A percentile compares a stretch with the other conserved stretches of the same genome.
Conservation (phyloP, 305 asterid genomes). For the Fraxinus floribunda region DNA sequence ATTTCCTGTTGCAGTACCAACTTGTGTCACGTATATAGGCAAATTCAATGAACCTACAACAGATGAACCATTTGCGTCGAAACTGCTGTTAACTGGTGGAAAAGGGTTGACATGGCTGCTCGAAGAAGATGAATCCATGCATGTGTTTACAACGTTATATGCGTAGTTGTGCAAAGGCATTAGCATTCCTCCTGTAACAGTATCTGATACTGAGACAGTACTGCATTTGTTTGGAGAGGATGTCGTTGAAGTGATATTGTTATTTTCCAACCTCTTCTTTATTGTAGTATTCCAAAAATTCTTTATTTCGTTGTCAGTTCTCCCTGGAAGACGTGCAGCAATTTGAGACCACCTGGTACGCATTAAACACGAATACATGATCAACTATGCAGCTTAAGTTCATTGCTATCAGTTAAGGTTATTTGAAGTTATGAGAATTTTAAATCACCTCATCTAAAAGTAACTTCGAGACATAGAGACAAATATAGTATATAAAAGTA, state of each 20-base stretch:
- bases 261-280: constrained; percentile 67
- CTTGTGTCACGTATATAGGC: too few species aligned
- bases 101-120: constrained; percentile 47
- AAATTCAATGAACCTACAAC: background rate
- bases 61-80: constrained; percentile 16
- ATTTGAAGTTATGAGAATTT: background rate
- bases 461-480: background rate
- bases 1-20: constrained; percentile 26
- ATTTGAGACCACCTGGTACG: constrained; percentile 85
- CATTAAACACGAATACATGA: background rate
- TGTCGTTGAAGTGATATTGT: constrained; percentile 16
- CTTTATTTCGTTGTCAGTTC: constrained; percentile 92
- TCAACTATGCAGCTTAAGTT: background rate
- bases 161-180: constrained; percentile 32
- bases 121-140: constrained; percentile 65
- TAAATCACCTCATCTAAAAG: background rate
- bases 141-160: constrained; percentile 25
- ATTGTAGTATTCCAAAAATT: constrained; percentile 92
- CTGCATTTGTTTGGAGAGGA: constrained; percentile 55
- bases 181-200: constrained; percentile 8
- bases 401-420: background rate
- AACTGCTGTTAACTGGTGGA: constrained; percentile 22
- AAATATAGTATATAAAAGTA: too few species aligned
- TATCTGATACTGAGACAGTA: constrained; percentile 32
- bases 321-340: constrained; percentile 86